Conservation (phyloP, 1,284 basidiomycete species). For the Tilletia setariae region DNA sequence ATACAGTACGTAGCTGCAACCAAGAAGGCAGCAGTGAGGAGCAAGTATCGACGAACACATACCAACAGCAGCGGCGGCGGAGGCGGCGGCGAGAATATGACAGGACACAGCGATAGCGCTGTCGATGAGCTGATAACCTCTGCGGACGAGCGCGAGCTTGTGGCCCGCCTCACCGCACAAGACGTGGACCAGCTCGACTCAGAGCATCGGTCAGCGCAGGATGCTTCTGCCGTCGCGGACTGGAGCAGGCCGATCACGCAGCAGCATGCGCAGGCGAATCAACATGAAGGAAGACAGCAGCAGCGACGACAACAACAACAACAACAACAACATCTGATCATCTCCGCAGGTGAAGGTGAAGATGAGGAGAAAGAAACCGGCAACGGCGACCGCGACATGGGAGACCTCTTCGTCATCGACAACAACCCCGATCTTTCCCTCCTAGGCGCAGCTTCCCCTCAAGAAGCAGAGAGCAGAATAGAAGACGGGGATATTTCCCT, state of each 20-base stretch:
- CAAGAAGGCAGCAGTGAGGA: no score
- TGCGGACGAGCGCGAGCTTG: no score
- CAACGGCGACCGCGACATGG: not conserved
- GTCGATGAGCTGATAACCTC: no score
- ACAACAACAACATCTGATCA: not conserved
- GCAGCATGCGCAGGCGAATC: not conserved
- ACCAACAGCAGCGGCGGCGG: no score
- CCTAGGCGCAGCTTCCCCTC: not conserved
- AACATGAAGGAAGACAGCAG: no score
- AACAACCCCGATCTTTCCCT: constrained; percentile 8
- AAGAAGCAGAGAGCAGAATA: not conserved
- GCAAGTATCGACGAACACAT: no score
- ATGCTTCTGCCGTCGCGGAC: not conserved
- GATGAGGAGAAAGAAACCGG: not conserved
- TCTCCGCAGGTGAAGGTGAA: not conserved
- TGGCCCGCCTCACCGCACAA: not conserved
- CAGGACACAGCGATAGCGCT: no score
- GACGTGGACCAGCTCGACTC: not conserved
- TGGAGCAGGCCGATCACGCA: not conserved
- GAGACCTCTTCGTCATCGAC: constrained; percentile 13
- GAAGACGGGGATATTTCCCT: not conserved
- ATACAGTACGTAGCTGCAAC: no score
- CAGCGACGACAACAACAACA: no score
- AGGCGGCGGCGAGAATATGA: no score
- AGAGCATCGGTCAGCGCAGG: not conserved